A percentile compares a stretch with the other conserved stretches of the same genome.
phyloP scores from a whole-genome alignment of 1,284 basidiomycete genomes.

The Pseudozyma hubeiensis region DNA sequence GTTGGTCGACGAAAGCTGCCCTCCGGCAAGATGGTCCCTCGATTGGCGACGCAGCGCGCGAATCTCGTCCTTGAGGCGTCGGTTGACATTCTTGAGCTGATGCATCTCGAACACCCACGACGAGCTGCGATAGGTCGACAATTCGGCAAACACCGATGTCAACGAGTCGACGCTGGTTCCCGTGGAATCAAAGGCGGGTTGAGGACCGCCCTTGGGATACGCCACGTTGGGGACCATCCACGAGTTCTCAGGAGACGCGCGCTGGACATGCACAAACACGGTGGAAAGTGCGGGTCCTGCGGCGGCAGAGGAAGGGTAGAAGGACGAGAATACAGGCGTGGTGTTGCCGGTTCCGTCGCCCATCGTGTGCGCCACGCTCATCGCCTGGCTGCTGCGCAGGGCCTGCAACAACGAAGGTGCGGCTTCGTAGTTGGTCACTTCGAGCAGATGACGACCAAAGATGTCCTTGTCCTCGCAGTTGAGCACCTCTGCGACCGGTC shows the following conservation, averaged over 20 bases:
- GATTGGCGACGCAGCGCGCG: constrained; percentile 51
- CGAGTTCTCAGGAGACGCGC: constrained; percentile 39
- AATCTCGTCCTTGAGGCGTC: constrained; percentile 60
- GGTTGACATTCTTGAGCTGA: constrained; percentile 64
- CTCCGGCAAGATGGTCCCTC: constrained; percentile 27
- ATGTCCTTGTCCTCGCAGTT: constrained; percentile 47
- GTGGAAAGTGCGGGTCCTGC: constrained; percentile 49
- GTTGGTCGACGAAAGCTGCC: constrained; percentile 9
- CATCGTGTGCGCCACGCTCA: constrained; percentile 55
- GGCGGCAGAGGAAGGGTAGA: constrained; percentile 56
- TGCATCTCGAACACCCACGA: constrained; percentile 65
- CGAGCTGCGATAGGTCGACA: constrained; percentile 55
- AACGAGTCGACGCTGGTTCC: constrained; percentile 48
- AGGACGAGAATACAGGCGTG: constrained; percentile 55
- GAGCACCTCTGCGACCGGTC: constrained; percentile 46
- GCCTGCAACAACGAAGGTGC: constrained; percentile 54
- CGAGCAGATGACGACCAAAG: constrained; percentile 52
- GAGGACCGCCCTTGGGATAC: constrained; percentile 48
- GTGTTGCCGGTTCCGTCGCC: constrained; percentile 42
- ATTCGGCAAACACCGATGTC: constrained; percentile 59
- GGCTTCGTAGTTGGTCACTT: constrained; percentile 56
- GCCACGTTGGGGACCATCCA: constrained; percentile 54
- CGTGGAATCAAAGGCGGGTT: constrained; percentile 41
- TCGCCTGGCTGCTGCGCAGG: constrained; percentile 46
- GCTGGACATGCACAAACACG: constrained; percentile 56